Evolutionary conservation across 2,329 filamentous ascomycete species (phyloP).

Genomic region (Aureobasidium lini): DNA sequence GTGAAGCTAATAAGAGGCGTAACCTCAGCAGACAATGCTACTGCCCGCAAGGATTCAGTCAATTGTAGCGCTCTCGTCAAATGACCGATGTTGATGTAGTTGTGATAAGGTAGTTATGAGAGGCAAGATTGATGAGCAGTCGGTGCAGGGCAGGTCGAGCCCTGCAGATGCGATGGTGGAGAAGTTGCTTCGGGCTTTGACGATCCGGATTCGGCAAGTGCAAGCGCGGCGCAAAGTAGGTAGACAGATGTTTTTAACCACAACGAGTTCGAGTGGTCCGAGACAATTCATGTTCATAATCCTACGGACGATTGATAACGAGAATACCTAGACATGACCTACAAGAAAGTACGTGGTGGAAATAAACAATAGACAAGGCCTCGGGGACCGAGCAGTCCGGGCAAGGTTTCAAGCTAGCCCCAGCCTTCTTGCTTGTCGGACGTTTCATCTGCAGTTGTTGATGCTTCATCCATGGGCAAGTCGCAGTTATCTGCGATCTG

Average conservation of each 20-base stretch:
- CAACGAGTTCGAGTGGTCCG: neutral
- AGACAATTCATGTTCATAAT: too few relatives aligned
- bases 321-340: neutral
- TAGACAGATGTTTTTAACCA: neutral
- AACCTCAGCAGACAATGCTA: too few relatives aligned
- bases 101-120: too few relatives aligned
- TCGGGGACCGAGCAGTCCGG: neutral
- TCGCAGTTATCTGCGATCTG: neutral
- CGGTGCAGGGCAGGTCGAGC: neutral
- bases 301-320: too few relatives aligned
- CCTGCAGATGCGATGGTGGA: conserved; percentile 3
- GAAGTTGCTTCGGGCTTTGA: neutral
- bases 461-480: conserved; percentile 9
- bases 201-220: conserved; percentile 4
- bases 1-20: too few relatives aligned
- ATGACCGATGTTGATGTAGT: too few relatives aligned
- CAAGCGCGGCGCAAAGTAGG: neutral
- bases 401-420: conserved; percentile 8
- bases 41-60: too few relatives aligned
- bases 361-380: neutral
- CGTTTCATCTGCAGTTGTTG: neutral
- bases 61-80: too few relatives aligned
- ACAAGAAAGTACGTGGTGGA: neutral
- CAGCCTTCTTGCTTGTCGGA: neutral
- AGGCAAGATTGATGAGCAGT: neutral